phyloP scores from a whole-genome alignment of 2,329 filamentous ascomycete species.

The Talaromyces pinophilus region DNA sequence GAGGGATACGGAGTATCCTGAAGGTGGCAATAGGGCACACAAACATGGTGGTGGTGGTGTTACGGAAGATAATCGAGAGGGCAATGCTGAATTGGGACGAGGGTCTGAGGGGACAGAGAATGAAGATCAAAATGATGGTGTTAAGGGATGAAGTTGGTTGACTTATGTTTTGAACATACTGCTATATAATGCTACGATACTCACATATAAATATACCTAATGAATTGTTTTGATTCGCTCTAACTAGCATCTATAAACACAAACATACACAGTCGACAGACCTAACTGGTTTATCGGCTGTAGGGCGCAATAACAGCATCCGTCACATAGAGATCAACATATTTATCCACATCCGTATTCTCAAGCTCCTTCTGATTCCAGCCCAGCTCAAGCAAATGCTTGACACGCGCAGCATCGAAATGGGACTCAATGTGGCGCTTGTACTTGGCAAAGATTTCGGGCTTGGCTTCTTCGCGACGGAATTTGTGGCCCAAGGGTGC shows the following conservation, averaged over 20 bases:
- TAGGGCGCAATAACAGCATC: conserved; percentile 42
- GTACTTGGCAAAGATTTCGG: conserved; percentile 93
- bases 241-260: not conserved
- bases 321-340: conserved; percentile 81
- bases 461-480: conserved; percentile 94
- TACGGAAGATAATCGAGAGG: not conserved
- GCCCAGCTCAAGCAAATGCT: conserved; percentile 79
- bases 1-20: conserved; percentile 34
- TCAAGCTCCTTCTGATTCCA: conserved; percentile 75
- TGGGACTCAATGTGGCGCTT: conserved; percentile 86
- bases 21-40: conserved; percentile 20
- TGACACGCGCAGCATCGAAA: conserved; percentile 73
- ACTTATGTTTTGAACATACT: not conserved
- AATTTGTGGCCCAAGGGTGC: conserved; percentile 91
- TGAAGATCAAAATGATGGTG: not conserved
- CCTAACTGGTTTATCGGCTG: not conserved
- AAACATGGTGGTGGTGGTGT: not conserved
- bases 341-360: conserved; percentile 82
- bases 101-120: not conserved
- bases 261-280: not conserved
- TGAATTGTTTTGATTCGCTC: not conserved
- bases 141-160: not conserved
- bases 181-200: not conserved
- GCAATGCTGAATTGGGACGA: not conserved
- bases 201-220: not conserved